Conservation (phyloP, 108 stramenopile genomes). For the Chaetoceros tenuissimus region DNA sequence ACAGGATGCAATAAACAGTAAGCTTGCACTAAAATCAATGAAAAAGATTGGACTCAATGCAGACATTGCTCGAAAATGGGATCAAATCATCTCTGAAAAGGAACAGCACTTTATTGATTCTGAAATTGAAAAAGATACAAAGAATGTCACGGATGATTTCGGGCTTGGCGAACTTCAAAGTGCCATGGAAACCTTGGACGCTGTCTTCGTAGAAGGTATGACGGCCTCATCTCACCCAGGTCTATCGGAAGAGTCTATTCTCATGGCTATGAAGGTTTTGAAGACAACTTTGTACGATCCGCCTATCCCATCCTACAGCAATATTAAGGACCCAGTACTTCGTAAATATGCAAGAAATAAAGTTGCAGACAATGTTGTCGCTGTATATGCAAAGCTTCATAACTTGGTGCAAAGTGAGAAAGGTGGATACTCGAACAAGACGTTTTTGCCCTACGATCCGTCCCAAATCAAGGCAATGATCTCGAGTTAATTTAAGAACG, state of each 20-base stretch:
- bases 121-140: conserved; percentile 51
- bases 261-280: conserved; percentile 64
- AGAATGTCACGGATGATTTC: conserved; percentile 51
- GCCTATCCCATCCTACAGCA: conserved; percentile 70
- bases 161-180: conserved; percentile 45
- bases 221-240: conserved; percentile 71
- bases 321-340: conserved; percentile 70
- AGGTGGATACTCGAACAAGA: conserved; percentile 68
- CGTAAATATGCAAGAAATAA: conserved; percentile 57
- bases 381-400: conserved; percentile 46
- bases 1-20: conserved; percentile 59
- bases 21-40: conserved; percentile 36
- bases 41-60: conserved; percentile 42
- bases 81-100: conserved; percentile 31
- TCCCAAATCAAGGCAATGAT: conserved; percentile 69
- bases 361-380: conserved; percentile 51
- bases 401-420: conserved; percentile 39
- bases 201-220: conserved; percentile 56
- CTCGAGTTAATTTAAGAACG: conserved; percentile 22
- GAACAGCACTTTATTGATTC: conserved; percentile 49
- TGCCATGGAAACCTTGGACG: conserved; percentile 37
- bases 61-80: conserved; percentile 32
- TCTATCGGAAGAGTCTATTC: conserved; percentile 44
- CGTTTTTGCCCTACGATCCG: conserved; percentile 65
- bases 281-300: conserved; percentile 73